phyloP scores from a whole-genome alignment of 2,329 filamentous ascomycete genomes.

The Drechmeria coniospora region DNA sequence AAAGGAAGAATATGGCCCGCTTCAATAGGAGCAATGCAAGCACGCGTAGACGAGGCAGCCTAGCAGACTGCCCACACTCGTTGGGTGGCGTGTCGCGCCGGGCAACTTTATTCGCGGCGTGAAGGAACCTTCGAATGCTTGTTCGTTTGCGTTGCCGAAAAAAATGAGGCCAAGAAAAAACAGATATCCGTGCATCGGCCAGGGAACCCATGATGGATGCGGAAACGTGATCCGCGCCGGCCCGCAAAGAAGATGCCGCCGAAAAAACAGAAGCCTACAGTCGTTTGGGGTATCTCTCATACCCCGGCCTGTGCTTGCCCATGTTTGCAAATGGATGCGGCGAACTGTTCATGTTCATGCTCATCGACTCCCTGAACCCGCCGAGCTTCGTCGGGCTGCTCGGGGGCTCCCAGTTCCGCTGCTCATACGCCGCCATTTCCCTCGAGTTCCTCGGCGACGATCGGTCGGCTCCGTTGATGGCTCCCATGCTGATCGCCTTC shows the following conservation, averaged over 20 bases:
- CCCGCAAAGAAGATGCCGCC: background rate
- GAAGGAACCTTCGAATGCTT: too few relatives aligned
- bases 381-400: constrained; percentile 25
- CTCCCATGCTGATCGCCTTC: constrained; percentile 52
- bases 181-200: too few relatives aligned
- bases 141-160: too few relatives aligned
- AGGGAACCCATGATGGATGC: too few relatives aligned
- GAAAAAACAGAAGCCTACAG: constrained; percentile 8
- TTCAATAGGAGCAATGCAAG: too few relatives aligned
- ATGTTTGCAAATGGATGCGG: constrained; percentile 24
- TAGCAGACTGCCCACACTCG: too few relatives aligned
- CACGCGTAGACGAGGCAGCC: too few relatives aligned
- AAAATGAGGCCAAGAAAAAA: too few relatives aligned
- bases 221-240: too few relatives aligned
- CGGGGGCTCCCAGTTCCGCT: constrained; percentile 22
- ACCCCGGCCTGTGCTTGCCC: constrained; percentile 18
- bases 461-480: constrained; percentile 29
- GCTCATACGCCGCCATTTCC: constrained; percentile 45
- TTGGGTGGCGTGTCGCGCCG: too few relatives aligned
- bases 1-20: too few relatives aligned
- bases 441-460: constrained; percentile 41
- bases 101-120: too few relatives aligned
- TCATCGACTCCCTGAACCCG: constrained; percentile 13
- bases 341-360: constrained; percentile 9
- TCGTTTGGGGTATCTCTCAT: constrained; percentile 26